These are phyloP conservation scores for Beta lomatogona DNA, from an alignment of 179 eudicot genomes.

Conservation along the genomic window DNA sequence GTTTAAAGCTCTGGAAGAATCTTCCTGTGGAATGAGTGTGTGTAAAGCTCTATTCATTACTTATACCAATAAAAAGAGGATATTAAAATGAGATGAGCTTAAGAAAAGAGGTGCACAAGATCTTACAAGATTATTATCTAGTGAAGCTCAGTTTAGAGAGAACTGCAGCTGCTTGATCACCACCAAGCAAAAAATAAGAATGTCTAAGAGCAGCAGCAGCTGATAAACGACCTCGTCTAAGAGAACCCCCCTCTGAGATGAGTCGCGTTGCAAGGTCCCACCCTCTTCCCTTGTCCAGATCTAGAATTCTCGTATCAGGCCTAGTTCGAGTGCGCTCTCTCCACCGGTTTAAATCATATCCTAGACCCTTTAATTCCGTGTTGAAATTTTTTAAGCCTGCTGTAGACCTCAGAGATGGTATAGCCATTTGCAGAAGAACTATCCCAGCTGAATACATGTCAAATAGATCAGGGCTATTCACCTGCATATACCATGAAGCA, in stretches of 20 bases:
- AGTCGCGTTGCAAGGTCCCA: slow-evolving; percentile 96
- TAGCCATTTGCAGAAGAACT: slow-evolving; percentile 88
- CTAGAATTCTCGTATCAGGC: slow-evolving; percentile 82
- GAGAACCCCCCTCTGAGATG: slow-evolving; percentile 75
- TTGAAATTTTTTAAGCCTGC: slow-evolving; percentile 88
- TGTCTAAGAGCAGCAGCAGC: slow-evolving; percentile 95
- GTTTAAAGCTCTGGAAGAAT: background rate
- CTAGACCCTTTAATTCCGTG: slow-evolving; percentile 57
- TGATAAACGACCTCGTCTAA: slow-evolving; percentile 79
- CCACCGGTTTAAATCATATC: slow-evolving; percentile 79
- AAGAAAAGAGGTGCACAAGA: slow-evolving; percentile 4
- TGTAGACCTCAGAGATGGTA: slow-evolving; percentile 75
- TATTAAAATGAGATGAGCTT: slow-evolving; percentile 3
- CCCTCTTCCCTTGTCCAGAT: slow-evolving; percentile 90
- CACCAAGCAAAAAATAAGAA: slow-evolving; percentile 94
- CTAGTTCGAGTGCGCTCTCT: slow-evolving; percentile 75
- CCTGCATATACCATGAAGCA: slow-evolving; percentile 48
- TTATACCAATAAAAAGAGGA: background rate
- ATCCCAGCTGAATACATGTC: slow-evolving; percentile 98
- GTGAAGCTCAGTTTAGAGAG: slow-evolving; percentile 77
- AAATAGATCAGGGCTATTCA: slow-evolving; percentile 91
- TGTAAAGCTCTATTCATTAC: background rate
- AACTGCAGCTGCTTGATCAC: slow-evolving; percentile 96
- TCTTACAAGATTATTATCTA: slow-evolving; percentile 22
- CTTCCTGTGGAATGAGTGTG: background rate